These are phyloP conservation scores for Casaregolazyma suthepensis DNA, from an alignment of 1,139 yeast species.

Conservation along the genomic window DNA sequence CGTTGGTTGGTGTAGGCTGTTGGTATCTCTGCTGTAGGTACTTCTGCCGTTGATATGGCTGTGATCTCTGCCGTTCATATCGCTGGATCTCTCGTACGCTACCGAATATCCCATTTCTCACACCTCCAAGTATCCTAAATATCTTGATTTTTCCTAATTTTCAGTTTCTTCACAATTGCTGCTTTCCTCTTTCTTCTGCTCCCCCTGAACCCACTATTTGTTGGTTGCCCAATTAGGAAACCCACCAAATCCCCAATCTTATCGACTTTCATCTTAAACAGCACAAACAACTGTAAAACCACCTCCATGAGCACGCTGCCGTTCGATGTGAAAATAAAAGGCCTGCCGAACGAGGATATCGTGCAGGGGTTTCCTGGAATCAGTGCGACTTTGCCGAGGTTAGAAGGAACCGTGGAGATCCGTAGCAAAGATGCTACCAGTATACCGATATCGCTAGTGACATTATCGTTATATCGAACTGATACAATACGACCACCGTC, in stretches of 20 bases:
- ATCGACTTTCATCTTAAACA: not conserved
- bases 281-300: not conserved
- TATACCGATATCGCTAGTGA: conserved; percentile 27
- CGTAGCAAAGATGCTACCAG: conserved; percentile 27
- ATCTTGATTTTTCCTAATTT: too few relatives aligned
- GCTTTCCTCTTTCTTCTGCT: not conserved
- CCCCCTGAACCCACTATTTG: not conserved
- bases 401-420: conserved; percentile 36
- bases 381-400: conserved; percentile 38
- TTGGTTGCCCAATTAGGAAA: conserved; percentile 3
- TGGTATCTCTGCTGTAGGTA: too few relatives aligned
- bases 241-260: not conserved
- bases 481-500: conserved; percentile 34
- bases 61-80: too few relatives aligned
- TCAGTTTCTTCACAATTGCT: not conserved
- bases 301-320: conserved; percentile 13
- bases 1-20: not conserved
- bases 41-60: too few relatives aligned
- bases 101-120: not conserved
- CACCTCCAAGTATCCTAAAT: too few relatives aligned
- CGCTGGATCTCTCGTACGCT: not conserved
- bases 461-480: conserved; percentile 36
- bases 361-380: conserved; percentile 40
- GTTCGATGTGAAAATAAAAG: conserved; percentile 32
- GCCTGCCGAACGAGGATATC: conserved; percentile 37